Evolutionary conservation across 139 green algal species (phyloP).

Genomic region (Chara braunii): DNA sequence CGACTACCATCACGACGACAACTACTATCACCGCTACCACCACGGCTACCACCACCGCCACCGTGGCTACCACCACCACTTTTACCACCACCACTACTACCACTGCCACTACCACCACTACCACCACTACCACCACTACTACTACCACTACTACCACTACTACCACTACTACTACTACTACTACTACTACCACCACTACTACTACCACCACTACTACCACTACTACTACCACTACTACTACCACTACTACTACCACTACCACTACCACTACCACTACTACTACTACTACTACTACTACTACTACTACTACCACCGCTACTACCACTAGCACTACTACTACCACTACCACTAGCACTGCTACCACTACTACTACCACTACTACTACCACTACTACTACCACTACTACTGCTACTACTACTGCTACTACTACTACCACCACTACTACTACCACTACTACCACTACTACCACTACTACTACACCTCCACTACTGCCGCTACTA

Average conservation of each 20-base stretch:
- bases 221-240: not conserved
- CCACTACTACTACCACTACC: not conserved
- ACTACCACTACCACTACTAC: not conserved
- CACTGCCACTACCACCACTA: not conserved
- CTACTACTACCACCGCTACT: not conserved
- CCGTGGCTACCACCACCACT: not conserved
- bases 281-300: not conserved
- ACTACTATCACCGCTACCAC: too few species aligned
- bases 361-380: not conserved
- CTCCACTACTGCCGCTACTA: too few species aligned
- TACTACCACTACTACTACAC: too few species aligned
- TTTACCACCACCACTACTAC: slow-evolving; percentile 1
- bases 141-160: not conserved
- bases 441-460: too few species aligned
- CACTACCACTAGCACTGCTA: too few species aligned
- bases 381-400: not conserved
- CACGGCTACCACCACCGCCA: too few species aligned
- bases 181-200: not conserved
- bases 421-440: not conserved
- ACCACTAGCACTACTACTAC: too few species aligned
- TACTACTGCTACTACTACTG: not conserved
- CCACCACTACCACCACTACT: not conserved
- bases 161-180: not conserved
- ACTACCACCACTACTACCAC: not conserved
- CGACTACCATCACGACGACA: too few species aligned